Conservation (phyloP, 306 rosid species). For the Trifolium repens region DNA sequence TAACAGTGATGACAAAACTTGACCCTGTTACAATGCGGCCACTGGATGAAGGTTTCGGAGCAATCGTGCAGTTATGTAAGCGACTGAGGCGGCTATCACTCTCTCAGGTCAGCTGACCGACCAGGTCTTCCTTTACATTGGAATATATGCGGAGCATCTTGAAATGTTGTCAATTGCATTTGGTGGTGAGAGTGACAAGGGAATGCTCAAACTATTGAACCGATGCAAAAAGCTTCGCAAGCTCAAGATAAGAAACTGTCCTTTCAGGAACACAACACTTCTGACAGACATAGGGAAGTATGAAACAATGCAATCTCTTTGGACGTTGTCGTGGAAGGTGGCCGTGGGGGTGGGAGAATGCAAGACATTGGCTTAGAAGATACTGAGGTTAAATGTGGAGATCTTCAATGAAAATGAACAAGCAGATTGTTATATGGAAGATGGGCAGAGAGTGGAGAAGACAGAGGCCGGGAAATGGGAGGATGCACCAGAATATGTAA, state of each 20-base stretch:
- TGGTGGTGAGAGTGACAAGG: conserved; percentile 88
- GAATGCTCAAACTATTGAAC: conserved; percentile 81
- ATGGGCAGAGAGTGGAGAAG: conserved; percentile 67
- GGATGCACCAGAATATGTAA: conserved; percentile 87
- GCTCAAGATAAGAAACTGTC: conserved; percentile 91
- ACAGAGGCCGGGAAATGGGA: conserved; percentile 74
- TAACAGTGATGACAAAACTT: conserved; percentile 40
- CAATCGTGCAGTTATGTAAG: conserved; percentile 86
- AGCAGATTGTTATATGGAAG: conserved; percentile 49
- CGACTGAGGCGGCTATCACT: conserved; percentile 77
- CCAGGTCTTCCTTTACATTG: conserved; percentile 82
- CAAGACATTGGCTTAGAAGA: conserved; percentile 70
- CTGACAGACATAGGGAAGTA: conserved; percentile 91
- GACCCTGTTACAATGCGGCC: conserved; percentile 76
- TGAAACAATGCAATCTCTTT: conserved; percentile 99
- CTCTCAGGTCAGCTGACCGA: conserved; percentile 76
- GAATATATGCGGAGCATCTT: conserved; percentile 88
- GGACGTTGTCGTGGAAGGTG: conserved; percentile 93
- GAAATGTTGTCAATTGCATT: conserved; percentile 91
- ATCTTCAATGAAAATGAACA: conserved; percentile 72
- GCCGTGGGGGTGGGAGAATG: conserved; percentile 75
- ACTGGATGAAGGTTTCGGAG: conserved; percentile 95
- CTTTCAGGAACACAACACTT: conserved; percentile 80
- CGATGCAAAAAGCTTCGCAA: conserved; percentile 94
- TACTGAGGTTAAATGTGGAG: conserved; percentile 88